A percentile compares a stretch with the other conserved stretches of the same genome.
Evolutionary conservation across 2,329 filamentous ascomycete genomes (phyloP).

Genomic region (Venturiaceae sp.): DNA sequence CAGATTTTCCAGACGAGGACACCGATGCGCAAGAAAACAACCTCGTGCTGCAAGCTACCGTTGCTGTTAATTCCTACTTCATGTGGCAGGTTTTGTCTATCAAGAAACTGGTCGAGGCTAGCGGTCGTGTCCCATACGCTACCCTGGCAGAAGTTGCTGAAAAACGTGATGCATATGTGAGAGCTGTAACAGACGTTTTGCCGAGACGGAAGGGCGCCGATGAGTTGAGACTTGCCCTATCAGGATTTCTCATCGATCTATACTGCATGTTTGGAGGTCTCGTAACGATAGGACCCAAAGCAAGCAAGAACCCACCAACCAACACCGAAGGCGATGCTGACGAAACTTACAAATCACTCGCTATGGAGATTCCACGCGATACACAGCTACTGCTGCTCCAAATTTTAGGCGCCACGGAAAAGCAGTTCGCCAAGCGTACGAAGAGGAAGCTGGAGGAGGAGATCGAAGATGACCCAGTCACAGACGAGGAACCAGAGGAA

Average conservation of each 20-base stretch:
- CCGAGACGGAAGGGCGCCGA: constrained; percentile 54
- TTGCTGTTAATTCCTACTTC: constrained; percentile 76
- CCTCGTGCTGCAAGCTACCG: constrained; percentile 65
- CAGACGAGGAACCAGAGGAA: constrained; percentile 54
- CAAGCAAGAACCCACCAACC: constrained; percentile 21
- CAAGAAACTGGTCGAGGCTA: neutral
- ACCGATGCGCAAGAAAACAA: constrained; percentile 71
- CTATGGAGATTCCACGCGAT: constrained; percentile 58
- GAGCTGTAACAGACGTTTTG: constrained; percentile 40
- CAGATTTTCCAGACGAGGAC: constrained; percentile 40
- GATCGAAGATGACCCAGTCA: constrained; percentile 65
- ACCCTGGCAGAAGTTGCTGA: constrained; percentile 48
- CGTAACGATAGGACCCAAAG: constrained; percentile 34
- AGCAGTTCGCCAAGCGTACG: constrained; percentile 62
- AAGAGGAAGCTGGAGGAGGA: constrained; percentile 45
- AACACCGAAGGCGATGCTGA: constrained; percentile 15
- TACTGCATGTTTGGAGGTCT: constrained; percentile 72
- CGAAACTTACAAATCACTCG: constrained; percentile 49
- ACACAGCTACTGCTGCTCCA: constrained; percentile 59
- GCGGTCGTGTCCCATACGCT: constrained; percentile 37
- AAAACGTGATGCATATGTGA: constrained; percentile 42
- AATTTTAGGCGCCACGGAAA: constrained; percentile 70
- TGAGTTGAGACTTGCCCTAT: constrained; percentile 65
- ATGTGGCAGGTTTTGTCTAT: constrained; percentile 71
- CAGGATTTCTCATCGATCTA: constrained; percentile 70